Evolutionary conservation across 116 monocot genomes (phyloP).

Genomic region (Zostera marina): DNA sequence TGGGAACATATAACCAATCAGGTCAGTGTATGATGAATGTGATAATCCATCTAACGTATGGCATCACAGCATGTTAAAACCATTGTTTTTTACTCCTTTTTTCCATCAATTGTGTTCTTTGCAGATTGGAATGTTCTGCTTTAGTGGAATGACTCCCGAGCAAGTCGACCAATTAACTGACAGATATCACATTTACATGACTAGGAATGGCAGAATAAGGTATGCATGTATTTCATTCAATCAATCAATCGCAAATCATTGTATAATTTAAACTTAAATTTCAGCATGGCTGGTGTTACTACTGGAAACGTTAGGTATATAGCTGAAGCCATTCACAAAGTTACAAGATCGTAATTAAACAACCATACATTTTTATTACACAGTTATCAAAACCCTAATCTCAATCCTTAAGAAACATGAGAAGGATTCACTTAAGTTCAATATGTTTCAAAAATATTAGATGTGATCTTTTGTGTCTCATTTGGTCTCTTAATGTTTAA

Average conservation of each 20-base stretch:
- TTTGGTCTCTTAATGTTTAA: too few species aligned
- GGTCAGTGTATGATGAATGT: too few species aligned
- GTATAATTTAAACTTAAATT: neutral
- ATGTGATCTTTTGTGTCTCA: too few species aligned
- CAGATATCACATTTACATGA: constrained; percentile 94
- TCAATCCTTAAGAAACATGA: neutral
- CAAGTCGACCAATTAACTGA: constrained; percentile 84
- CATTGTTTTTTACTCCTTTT: too few species aligned
- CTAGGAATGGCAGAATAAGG: constrained; percentile 97
- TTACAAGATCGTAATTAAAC: constrained; percentile 26
- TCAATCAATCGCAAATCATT: neutral
- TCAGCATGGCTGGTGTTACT: constrained; percentile 93
- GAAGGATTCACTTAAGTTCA: neutral
- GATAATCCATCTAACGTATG: too few species aligned
- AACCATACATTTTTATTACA: neutral
- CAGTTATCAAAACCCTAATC: neutral
- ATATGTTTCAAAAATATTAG: too few species aligned
- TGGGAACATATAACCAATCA: constrained; percentile 99
- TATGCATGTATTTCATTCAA: constrained; percentile 4
- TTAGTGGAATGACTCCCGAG: constrained; percentile 85
- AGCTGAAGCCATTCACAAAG: constrained; percentile 87
- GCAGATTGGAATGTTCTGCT: constrained; percentile 99
- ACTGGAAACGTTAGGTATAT: constrained; percentile 71
- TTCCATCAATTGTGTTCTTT: too few species aligned
- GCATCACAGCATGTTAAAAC: too few species aligned